phyloP scores from a whole-genome alignment of 176 grass and related monocot genomes.

The Oryza nivara region DNA sequence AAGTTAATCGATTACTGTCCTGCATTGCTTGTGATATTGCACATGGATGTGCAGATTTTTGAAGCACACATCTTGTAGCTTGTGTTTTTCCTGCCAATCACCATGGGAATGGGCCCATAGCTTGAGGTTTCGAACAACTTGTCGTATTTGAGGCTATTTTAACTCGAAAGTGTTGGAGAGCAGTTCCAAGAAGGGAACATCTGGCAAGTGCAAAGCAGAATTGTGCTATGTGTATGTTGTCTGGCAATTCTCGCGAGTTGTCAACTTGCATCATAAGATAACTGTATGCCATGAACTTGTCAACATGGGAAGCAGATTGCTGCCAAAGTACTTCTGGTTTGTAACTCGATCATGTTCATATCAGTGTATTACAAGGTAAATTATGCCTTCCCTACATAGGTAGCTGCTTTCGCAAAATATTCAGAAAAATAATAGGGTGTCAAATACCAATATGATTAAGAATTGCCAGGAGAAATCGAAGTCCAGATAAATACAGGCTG shows the following conservation, averaged over 20 bases:
- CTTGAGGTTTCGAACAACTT: not conserved
- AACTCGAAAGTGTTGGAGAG: not conserved
- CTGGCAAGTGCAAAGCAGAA: not conserved
- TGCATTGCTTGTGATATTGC: conserved; percentile 5
- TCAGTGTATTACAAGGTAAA: not conserved
- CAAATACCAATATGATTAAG: not conserved
- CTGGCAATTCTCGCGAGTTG: not conserved
- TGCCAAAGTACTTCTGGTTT: not conserved
- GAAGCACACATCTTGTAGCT: not conserved
- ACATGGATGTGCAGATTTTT: not conserved
- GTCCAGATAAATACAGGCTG: not conserved
- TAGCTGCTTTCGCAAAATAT: not conserved
- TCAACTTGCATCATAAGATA: not conserved
- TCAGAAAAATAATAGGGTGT: not conserved
- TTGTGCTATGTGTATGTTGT: not conserved
- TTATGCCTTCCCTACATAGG: not conserved
- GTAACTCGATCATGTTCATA: not conserved
- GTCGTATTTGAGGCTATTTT: conserved; percentile 5
- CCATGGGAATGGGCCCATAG: not conserved
- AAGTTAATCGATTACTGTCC: not conserved
- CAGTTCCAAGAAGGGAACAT: not conserved
- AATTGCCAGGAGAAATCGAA: not conserved
- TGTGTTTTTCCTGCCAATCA: conserved; percentile 2
- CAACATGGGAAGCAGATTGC: not conserved
- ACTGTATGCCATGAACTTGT: not conserved